Evolutionary conservation across 192 early-diverging fungal genomes (phyloP).

Genomic region (Mortierella claussenii): DNA sequence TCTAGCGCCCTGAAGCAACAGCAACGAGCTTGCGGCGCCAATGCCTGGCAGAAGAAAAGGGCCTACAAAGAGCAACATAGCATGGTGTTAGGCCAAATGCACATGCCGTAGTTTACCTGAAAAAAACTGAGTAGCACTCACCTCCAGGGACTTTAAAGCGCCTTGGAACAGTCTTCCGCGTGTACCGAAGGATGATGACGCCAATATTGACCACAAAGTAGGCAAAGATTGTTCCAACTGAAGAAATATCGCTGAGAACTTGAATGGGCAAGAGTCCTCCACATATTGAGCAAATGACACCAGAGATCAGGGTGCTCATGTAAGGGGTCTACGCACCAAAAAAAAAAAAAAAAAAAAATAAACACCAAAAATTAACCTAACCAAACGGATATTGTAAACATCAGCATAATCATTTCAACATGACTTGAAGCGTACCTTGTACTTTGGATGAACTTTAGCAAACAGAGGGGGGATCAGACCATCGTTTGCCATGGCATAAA

Average conservation of each 20-base stretch:
- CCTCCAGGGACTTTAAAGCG: slow-evolving; percentile 80
- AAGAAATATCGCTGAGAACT: slow-evolving; percentile 86
- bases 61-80: slow-evolving; percentile 29
- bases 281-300: slow-evolving; percentile 71
- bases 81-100: too few relatives aligned
- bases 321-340: slow-evolving; percentile 73
- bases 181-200: slow-evolving; percentile 80
- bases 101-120: too few relatives aligned
- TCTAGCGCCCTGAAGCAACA: slow-evolving; percentile 75
- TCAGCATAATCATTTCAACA: not conserved
- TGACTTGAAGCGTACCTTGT: slow-evolving; percentile 24
- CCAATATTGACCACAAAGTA: slow-evolving; percentile 87
- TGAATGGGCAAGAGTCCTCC: slow-evolving; percentile 85
- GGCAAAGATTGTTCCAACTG: slow-evolving; percentile 86
- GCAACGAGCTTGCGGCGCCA: slow-evolving; percentile 67
- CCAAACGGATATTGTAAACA: not conserved
- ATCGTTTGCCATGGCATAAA: slow-evolving; percentile 89
- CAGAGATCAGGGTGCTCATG: slow-evolving; percentile 74
- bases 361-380: too few relatives aligned
- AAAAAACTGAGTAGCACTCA: slow-evolving; percentile 1
- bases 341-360: not conserved
- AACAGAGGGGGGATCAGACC: slow-evolving; percentile 75
- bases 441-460: slow-evolving; percentile 73
- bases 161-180: slow-evolving; percentile 72
- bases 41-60: slow-evolving; percentile 72